A percentile compares a stretch with the other conserved stretches of the same genome.
Conservation (phyloP, 306 rosid genomes). For the Dalbergia cultrata region DNA sequence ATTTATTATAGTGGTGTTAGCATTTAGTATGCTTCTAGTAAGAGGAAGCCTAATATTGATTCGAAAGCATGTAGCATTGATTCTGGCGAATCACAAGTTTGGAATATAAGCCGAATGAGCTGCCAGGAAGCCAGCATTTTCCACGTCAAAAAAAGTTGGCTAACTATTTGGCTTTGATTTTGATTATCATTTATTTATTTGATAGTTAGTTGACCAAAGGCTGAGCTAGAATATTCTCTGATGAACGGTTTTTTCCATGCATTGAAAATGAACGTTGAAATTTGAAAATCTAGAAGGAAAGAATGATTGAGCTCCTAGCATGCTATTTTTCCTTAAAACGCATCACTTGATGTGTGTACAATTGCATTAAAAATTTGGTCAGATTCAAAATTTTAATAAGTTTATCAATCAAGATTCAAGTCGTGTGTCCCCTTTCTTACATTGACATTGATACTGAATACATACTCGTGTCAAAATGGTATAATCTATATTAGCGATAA, state of each 20-base stretch:
- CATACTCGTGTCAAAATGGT: background rate
- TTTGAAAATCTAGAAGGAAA: constrained; percentile 31
- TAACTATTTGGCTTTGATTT: constrained; percentile 14
- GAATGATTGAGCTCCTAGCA: background rate
- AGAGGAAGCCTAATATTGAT: background rate
- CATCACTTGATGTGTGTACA: background rate
- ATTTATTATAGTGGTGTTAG: background rate
- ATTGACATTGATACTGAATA: too few relatives aligned
- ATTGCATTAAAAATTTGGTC: background rate
- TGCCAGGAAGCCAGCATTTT: background rate
- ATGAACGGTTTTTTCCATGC: background rate
- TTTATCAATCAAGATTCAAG: background rate
- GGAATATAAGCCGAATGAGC: constrained; percentile 8
- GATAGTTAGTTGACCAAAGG: constrained; percentile 33
- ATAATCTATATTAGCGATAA: background rate
- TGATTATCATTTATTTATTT: background rate
- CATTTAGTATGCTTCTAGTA: background rate
- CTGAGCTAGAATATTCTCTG: background rate
- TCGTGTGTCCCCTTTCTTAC: background rate
- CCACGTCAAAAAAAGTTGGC: constrained; percentile 26
- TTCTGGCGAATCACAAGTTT: constrained; percentile 8
- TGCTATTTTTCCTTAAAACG: background rate
- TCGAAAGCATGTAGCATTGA: constrained; percentile 20
- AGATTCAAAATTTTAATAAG: background rate
- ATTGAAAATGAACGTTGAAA: background rate